Evolutionary conservation across 2,329 filamentous ascomycete genomes (phyloP), one percentile per base, ranked within the genome.

Genomic region (Fusarium virguliforme): DNA sequence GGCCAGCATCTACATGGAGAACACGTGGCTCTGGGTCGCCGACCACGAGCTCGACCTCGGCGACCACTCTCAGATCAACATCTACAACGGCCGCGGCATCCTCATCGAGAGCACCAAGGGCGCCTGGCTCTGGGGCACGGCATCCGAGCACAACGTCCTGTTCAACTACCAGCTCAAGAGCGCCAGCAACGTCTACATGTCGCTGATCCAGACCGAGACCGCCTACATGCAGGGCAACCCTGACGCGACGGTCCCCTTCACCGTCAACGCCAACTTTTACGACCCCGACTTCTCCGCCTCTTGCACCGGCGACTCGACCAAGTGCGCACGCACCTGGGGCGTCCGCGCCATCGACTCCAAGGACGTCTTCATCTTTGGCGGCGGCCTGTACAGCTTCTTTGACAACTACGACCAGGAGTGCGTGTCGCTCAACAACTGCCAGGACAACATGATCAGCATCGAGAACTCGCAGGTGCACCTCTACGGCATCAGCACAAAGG

Each of bases 141-240:
- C 88, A n/a, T 86, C 88, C 22, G 89, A 91, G 82, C 89, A 91
- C 82, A 88, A 79, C 64, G 87, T 90, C 43, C 82, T 91, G 26
- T 94, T 93, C 84, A 95, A 98, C 85, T 97, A 97, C 85, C 92
- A 97, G 81, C 84, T 98, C 76, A 84, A 87, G 77, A 91, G 91
- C 68, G 93, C 94, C 2, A 86, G 89, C 76, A 92, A 95, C 77
- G 86, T 97, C 69, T 97, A 92, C 84, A 91, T 97, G 87, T 91
- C 89, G 10, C 83, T 93, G 56, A 94, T 97, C 75, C 95, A 98
- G 83, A 93, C 93, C 4, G 95, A 98, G 83, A 97, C 94, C 6
- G 92, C 94, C 34, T 94, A 93, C 85, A 94, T 92, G 86, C 93
- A 97, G 83, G 88, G 92, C 79, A 95, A 95, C 83, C 94, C 94